A percentile compares a stretch with the other conserved stretches of the same genome.
These are phyloP conservation scores for Crepidotus variabilis DNA, from an alignment of 768 basidiomycete genomes.

Conservation along the genomic window DNA sequence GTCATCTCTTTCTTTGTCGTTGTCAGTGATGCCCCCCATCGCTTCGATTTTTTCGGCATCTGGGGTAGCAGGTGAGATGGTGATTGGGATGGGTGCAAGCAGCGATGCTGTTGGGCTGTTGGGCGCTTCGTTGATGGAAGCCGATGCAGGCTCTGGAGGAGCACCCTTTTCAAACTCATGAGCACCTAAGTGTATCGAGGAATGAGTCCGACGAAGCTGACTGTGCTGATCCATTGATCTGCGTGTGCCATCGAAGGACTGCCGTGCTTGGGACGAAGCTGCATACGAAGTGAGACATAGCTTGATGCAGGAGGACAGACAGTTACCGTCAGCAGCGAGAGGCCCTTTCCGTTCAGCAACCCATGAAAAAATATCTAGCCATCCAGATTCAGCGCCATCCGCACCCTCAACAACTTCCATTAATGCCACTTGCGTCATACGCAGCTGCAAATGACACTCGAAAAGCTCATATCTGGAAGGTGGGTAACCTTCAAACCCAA, in stretches of 20 bases:
- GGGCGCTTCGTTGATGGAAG: neutral
- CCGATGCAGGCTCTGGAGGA: neutral
- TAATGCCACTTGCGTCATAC: conserved; percentile 82
- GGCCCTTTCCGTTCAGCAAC: conserved; percentile 57
- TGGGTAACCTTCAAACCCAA: conserved; percentile 23
- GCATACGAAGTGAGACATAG: neutral
- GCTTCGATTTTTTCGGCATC: conserved; percentile 19
- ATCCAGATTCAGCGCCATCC: conserved; percentile 74
- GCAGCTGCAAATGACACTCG: conserved; percentile 76
- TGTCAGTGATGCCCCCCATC: conserved; percentile 10
- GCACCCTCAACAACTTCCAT: conserved; percentile 83
- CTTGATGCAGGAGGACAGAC: neutral
- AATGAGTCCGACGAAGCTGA: neutral
- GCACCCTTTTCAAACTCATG: conserved; percentile 4
- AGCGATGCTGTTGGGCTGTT: neutral
- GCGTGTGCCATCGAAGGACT: conserved; percentile 8
- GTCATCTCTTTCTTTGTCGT: conserved; percentile 11
- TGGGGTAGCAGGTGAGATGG: conserved; percentile 60
- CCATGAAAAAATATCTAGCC: conserved; percentile 86
- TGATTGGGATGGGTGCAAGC: conserved; percentile 43
- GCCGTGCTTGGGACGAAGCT: conserved; percentile 11
- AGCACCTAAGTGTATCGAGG: neutral
- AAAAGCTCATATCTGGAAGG: conserved; percentile 59
- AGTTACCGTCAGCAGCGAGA: neutral
- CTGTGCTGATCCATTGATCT: conserved; percentile 5